Evolutionary conservation across 78 protist genomes (phyloP), one percentile per base, ranked within the genome.

Genomic region (Guillardia theta): DNA sequence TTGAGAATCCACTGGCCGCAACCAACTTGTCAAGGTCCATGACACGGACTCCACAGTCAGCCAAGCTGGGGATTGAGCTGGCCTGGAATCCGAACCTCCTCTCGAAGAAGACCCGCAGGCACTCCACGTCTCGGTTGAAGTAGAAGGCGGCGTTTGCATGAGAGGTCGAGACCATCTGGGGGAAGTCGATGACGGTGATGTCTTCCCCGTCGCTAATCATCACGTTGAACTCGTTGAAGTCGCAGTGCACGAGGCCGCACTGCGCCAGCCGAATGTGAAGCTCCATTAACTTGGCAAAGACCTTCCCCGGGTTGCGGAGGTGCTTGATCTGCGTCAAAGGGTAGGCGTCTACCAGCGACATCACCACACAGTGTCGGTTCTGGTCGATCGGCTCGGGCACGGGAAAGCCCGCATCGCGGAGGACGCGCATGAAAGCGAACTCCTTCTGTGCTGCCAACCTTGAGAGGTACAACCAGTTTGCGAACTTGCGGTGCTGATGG

Each of bases 221-320:
- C 37, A 99, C 43, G 94, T 99, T 99, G 95, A 99, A 99, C 93
- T 99, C 99, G 94, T 99, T 99, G 96, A 98, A 99, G 93, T 99
- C 99, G 47, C 78, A 77, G 43, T 39, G 88, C 37, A 77, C 88
- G 21, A 41, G 50, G 3, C 99, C 99, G 80, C 94, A 76, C 62
- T 70, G 39, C 45, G 90, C 90, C 50, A 78, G 90, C n/a, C 90
- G 90, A 24, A 97, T 95, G 18, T 98, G 78, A 4, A 99, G 93
- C 12, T 96, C 97, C 97, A 98, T 96, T 10, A 98, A 88, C 6
- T 94, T 64, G 39, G 76, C 93, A 48, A 94, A 97, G 9, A 98
- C 97, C 33, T 39, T 48, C 21, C 95, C 93, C 27, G 93, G 93
- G 54, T 45, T 88, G 54, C 22, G 15, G 53, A 88, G 93, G 37